Evolutionary conservation across 2,329 filamentous ascomycete genomes (phyloP).

Genomic region (Trichoderma brevicompactum): DNA sequence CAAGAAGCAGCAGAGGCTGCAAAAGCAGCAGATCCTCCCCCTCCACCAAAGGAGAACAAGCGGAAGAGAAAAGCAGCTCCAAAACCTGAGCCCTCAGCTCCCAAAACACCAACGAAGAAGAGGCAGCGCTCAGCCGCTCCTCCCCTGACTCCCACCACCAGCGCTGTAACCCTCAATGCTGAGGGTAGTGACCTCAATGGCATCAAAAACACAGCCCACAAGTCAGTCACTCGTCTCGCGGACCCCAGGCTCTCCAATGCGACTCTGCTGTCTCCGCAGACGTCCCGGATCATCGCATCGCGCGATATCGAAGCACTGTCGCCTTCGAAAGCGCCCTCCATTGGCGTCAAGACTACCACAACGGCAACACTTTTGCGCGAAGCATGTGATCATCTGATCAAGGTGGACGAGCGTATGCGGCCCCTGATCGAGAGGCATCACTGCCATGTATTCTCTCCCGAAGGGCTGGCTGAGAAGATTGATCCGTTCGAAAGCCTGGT

Average conservation of each 20-base stretch:
- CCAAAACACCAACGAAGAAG: conserved; percentile 41
- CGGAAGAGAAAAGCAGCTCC: conserved; percentile 44
- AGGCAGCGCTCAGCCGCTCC: conserved; percentile 37
- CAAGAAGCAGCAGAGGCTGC: neutral
- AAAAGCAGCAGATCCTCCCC: neutral
- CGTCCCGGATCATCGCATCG: conserved; percentile 64
- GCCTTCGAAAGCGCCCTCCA: conserved; percentile 47
- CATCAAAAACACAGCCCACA: conserved; percentile 45
- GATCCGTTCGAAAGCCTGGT: conserved; percentile 85
- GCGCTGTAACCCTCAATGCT: conserved; percentile 47
- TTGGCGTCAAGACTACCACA: conserved; percentile 49
- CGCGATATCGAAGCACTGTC: conserved; percentile 51
- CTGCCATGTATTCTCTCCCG: conserved; percentile 79
- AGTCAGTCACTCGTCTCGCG: conserved; percentile 59
- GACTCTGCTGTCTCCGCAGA: conserved; percentile 71
- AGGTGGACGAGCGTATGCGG: conserved; percentile 72
- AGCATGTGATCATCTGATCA: conserved; percentile 74
- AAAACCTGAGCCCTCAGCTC: conserved; percentile 33
- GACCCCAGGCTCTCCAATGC: conserved; percentile 70
- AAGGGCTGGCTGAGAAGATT: conserved; percentile 80
- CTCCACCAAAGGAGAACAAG: conserved; percentile 29
- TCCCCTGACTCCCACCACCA: conserved; percentile 55
- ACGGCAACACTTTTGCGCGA: conserved; percentile 74
- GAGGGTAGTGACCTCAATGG: conserved; percentile 38
- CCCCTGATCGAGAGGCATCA: conserved; percentile 73